Evolutionary conservation across 2,329 filamentous ascomycete genomes (phyloP).

Genomic region (Beauveria scarabaeidicola): DNA sequence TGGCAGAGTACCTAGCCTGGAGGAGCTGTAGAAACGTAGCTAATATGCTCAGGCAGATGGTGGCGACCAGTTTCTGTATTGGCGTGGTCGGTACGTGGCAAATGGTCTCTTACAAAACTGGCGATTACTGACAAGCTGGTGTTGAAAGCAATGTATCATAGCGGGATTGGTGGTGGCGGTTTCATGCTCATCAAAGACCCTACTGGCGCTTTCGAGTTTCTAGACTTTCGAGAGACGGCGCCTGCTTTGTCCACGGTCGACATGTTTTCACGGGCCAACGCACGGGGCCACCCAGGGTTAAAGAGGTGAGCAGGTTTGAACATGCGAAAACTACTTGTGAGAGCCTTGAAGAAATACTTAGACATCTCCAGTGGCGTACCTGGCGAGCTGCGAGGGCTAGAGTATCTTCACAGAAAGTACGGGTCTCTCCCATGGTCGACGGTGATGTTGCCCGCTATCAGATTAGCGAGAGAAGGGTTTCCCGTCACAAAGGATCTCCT

Average conservation of each 20-base stretch:
- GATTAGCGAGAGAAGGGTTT: conserved; percentile 67
- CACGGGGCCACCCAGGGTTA: conserved; percentile 34
- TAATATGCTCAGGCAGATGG: not conserved
- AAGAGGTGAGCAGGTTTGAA: not conserved
- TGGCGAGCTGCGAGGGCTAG: conserved; percentile 63
- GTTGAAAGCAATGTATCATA: conserved; percentile 57
- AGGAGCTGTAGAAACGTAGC: too few relatives aligned
- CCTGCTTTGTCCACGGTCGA: conserved; percentile 68
- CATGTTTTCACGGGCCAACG: conserved; percentile 67
- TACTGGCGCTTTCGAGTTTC: conserved; percentile 63
- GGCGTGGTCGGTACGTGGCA: not conserved
- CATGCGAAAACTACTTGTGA: too few relatives aligned
- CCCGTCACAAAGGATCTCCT: conserved; percentile 62
- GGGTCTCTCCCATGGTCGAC: conserved; percentile 55
- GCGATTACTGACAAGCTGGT: conserved; percentile 22
- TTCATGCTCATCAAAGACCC: conserved; percentile 62
- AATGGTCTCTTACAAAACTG: conserved; percentile 52
- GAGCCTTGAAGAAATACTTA: conserved; percentile 6
- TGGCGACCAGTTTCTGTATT: not conserved
- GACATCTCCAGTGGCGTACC: conserved; percentile 58
- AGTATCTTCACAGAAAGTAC: conserved; percentile 63
- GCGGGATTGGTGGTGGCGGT: conserved; percentile 68
- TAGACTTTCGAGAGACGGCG: conserved; percentile 81
- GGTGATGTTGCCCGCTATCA: conserved; percentile 62
- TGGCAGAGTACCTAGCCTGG: conserved; percentile 34